phyloP scores from a whole-genome alignment of 805 yeast genomes.

The Blastobotrys americana region DNA sequence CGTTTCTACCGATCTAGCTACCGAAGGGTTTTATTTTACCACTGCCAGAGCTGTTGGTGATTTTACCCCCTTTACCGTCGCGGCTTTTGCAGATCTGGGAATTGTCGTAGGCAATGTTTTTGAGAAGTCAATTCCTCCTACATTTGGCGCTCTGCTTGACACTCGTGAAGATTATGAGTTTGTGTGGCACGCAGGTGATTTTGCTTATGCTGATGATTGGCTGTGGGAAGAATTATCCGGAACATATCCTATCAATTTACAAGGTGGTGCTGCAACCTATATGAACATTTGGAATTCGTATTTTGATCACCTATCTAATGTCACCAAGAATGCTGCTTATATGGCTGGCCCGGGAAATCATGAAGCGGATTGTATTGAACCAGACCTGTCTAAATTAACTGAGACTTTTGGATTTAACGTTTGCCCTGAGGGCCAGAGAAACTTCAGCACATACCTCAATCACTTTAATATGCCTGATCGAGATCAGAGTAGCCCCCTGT shows the following conservation, averaged over 20 bases:
- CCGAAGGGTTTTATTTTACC: slow-evolving; percentile 6
- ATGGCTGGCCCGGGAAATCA: slow-evolving; percentile 26
- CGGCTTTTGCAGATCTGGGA: slow-evolving; percentile 18
- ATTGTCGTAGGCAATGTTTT: slow-evolving; percentile 6
- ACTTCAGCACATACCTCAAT: slow-evolving; percentile 26
- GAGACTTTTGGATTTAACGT: slow-evolving; percentile 1
- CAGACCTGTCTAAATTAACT: slow-evolving; percentile 10
- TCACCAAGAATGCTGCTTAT: slow-evolving; percentile 20
- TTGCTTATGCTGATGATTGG: slow-evolving; percentile 30
- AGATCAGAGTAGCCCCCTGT: not conserved
- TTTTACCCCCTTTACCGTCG: slow-evolving; percentile 10
- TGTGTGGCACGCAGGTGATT: slow-evolving; percentile 27
- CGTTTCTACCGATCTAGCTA: not conserved
- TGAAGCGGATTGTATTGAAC: slow-evolving; percentile 19
- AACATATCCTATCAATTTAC: slow-evolving; percentile 11
- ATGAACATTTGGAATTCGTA: slow-evolving; percentile 21
- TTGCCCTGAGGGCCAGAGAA: slow-evolving; percentile 23
- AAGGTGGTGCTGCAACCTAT: slow-evolving; percentile 15
- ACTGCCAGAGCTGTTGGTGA: slow-evolving; percentile 9
- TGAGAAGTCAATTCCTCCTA: slow-evolving; percentile 9
- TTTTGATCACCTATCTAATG: slow-evolving; percentile 17
- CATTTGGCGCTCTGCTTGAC: slow-evolving; percentile 18
- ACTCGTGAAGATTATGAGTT: slow-evolving; percentile 20
- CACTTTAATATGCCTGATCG: slow-evolving; percentile 27
- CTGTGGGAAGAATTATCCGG: slow-evolving; percentile 18